A percentile compares a stretch with the other conserved stretches of the same genome.
phyloP scores from a whole-genome alignment of 495 filamentous ascomycete species.

The Mytilinidion resinicola region DNA sequence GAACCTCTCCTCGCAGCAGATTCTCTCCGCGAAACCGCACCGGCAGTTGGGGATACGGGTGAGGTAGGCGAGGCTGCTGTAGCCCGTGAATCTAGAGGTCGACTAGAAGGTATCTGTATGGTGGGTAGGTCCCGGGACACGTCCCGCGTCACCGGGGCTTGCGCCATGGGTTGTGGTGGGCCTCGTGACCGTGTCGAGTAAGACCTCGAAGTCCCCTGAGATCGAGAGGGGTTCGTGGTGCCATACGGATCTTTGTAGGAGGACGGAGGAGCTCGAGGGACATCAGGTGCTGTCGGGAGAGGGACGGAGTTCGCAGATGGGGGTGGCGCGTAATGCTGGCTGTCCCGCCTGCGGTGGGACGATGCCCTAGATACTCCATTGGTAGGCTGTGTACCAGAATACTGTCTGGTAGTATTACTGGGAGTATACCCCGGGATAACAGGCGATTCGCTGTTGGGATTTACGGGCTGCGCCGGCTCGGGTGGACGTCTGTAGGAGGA shows the following conservation, averaged over 20 bases:
- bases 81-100: slow-evolving; percentile 12
- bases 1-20: slow-evolving; percentile 37
- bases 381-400: slow-evolving; percentile 8
- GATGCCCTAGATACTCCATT: slow-evolving; percentile 37
- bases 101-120: slow-evolving; percentile 11
- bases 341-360: slow-evolving; percentile 32
- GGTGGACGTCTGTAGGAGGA: slow-evolving; percentile 13
- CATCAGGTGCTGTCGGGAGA: slow-evolving; percentile 47
- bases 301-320: slow-evolving; percentile 6
- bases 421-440: slow-evolving; percentile 2
- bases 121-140: slow-evolving; percentile 25
- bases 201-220: slow-evolving; percentile 5
- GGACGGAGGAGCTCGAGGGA: slow-evolving; percentile 48
- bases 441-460: slow-evolving; percentile 2
- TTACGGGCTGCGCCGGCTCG: slow-evolving; percentile 13
- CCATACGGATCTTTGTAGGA: slow-evolving; percentile 50
- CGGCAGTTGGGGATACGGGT: slow-evolving; percentile 8
- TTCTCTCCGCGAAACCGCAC: background rate
- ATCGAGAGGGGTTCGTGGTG: slow-evolving; percentile 14
- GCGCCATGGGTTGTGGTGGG: slow-evolving; percentile 10
- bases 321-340: slow-evolving; percentile 19
- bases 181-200: slow-evolving; percentile 22
- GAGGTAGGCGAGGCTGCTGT: slow-evolving; percentile 4
- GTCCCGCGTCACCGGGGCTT: slow-evolving; percentile 19
- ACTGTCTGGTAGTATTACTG: slow-evolving; percentile 15